Conservation (phyloP, 352 stramenopile genomes). For the Globisporangium echinulatum region DNA sequence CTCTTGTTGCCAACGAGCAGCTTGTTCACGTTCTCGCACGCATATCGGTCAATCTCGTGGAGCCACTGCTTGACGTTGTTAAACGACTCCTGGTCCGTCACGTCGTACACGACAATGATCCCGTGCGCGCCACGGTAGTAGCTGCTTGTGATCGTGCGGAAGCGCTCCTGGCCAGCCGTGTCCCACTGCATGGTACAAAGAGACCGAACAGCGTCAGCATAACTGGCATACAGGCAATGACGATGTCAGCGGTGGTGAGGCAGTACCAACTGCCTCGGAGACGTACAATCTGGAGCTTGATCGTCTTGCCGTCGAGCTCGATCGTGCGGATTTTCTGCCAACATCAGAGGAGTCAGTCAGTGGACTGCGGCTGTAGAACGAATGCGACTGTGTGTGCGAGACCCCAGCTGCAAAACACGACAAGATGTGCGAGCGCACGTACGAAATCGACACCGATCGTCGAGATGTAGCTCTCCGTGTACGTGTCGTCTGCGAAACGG, state of each 20-base stretch:
- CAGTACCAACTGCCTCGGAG: too few relatives aligned
- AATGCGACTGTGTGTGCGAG: neutral
- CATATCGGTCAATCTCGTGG: slow-evolving; percentile 93
- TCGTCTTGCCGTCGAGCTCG: slow-evolving; percentile 98
- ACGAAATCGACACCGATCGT: slow-evolving; percentile 99
- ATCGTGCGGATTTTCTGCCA: slow-evolving; percentile 98
- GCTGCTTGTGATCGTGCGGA: slow-evolving; percentile 97
- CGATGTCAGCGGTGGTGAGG: too few relatives aligned
- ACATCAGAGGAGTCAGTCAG: slow-evolving; percentile 2
- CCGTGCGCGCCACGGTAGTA: slow-evolving; percentile 99
- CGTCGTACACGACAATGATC: slow-evolving; percentile 99
- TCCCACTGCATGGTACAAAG: slow-evolving; percentile 82
- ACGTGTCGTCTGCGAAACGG: slow-evolving; percentile 99
- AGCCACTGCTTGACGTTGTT: slow-evolving; percentile 99
- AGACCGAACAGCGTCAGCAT: too few relatives aligned
- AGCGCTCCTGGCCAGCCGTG: slow-evolving; percentile 97
- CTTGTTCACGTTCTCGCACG: slow-evolving; percentile 95
- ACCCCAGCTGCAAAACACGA: neutral
- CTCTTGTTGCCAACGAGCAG: slow-evolving; percentile 98
- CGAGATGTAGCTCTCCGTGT: slow-evolving; percentile 99
- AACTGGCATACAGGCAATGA: too few relatives aligned
- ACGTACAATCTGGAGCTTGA: slow-evolving; percentile 99
- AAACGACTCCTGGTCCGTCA: slow-evolving; percentile 97
- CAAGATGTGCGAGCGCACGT: slow-evolving; percentile 31
- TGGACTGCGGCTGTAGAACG: neutral